Evolutionary conservation across 192 early-diverging fungal species (phyloP).

Genomic region (Phycomyces blakesleeanus): DNA sequence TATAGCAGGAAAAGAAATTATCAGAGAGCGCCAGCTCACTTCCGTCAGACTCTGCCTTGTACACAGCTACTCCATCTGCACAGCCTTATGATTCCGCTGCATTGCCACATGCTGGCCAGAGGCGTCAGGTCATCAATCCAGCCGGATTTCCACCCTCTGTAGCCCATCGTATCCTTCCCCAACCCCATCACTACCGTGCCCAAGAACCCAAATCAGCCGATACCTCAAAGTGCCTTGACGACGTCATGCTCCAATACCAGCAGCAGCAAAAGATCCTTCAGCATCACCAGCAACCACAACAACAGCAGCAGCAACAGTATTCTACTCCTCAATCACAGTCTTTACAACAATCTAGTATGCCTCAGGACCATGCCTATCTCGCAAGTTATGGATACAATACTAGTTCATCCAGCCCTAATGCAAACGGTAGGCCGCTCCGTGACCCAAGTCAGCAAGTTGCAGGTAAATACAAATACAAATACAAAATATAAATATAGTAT

Average conservation of each 20-base stretch:
- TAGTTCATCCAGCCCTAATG: background rate
- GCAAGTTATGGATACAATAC: background rate
- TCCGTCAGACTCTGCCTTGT: slow-evolving; percentile 7
- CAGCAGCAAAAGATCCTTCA: slow-evolving; percentile 35
- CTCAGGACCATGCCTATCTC: background rate
- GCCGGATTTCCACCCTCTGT: slow-evolving; percentile 16
- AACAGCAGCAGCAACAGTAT: slow-evolving; percentile 13
- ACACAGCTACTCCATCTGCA: background rate
- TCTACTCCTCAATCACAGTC: background rate
- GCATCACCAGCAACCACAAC: slow-evolving; percentile 10
- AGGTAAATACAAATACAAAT: too few relatives aligned
- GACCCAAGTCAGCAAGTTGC: background rate
- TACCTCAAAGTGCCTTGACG: slow-evolving; percentile 31
- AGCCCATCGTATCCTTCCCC: slow-evolving; percentile 16
- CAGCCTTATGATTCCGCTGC: slow-evolving; percentile 7
- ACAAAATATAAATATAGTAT: too few relatives aligned
- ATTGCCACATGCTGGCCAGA: slow-evolving; percentile 2
- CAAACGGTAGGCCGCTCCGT: background rate
- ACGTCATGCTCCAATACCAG: slow-evolving; percentile 39
- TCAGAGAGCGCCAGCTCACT: slow-evolving; percentile 4
- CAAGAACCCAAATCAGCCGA: slow-evolving; percentile 28
- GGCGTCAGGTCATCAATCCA: slow-evolving; percentile 1
- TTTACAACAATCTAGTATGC: background rate
- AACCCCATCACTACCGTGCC: slow-evolving; percentile 22
- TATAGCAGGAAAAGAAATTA: slow-evolving; percentile 30